Evolutionary conservation across 352 stramenopile species (phyloP).

Genomic region (Paralagenidium karlingii): DNA sequence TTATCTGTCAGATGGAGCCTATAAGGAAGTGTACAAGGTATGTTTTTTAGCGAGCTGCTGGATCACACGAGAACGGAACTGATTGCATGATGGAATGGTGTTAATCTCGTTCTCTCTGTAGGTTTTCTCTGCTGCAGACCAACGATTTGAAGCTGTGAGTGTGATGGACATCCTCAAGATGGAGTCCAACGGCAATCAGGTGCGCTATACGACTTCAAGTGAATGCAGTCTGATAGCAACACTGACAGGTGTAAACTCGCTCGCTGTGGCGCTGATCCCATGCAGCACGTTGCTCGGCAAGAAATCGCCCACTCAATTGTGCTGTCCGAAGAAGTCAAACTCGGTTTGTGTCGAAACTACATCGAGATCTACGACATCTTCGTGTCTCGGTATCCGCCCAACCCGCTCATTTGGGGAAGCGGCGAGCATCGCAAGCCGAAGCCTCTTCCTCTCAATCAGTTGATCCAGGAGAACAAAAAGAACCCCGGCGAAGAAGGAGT

Average conservation of each 20-base stretch:
- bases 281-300: constrained; percentile 74
- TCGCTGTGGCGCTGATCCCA: constrained; percentile 1
- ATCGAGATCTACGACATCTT: constrained; percentile 88
- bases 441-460: no score
- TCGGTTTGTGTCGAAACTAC: constrained; percentile 91
- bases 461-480: constrained; percentile 15
- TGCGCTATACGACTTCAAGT: no score
- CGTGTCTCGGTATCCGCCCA: constrained; percentile 53
- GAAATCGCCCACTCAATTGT: constrained; percentile 92
- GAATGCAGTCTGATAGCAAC: no score
- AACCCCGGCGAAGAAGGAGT: constrained; percentile 9
- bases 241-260: neutral
- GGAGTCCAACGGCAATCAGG: constrained; percentile 76
- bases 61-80: no score
- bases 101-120: neutral
- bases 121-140: no score
- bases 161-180: constrained; percentile 91
- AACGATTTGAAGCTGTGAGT: constrained; percentile 63
- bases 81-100: neutral
- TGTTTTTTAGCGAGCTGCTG: constrained; percentile 8
- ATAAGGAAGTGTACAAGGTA: constrained; percentile 85
- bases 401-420: constrained; percentile 40
- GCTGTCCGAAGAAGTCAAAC: constrained; percentile 80
- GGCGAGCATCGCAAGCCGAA: constrained; percentile 46
- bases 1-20: constrained; percentile 72